Evolutionary conservation across 2,329 filamentous ascomycete species (phyloP), one percentile per base, ranked within the genome.

Genomic region (Magnaporthales sp.): DNA sequence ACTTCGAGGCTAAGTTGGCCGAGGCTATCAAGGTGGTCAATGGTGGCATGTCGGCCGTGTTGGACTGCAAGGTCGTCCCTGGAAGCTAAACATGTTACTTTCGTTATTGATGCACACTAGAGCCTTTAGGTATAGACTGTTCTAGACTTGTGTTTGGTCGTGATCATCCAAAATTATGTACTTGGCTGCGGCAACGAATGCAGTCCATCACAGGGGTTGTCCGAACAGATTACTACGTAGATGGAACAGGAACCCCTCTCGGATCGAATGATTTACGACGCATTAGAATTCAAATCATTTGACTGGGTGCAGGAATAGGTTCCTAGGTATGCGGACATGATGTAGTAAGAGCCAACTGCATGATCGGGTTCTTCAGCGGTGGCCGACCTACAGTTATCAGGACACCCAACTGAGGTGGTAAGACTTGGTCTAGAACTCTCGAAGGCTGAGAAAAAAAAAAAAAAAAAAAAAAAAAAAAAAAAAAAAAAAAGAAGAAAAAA

Each of bases 1-100:
- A 83, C 19, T 75, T 87, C 8, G 80, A 84, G 62, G 72, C 69
- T 2, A 79, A 83, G 46, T 72, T 86, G 65, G 76, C 77, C 71
- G 75, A 82, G 70, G 84, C 84, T 0, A 82, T 87, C 67, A 78
- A 77, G 63, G 78, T 78, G 19, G 84, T 86, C 3, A 73, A 83
- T 71, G 75, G 76, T 1, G 84, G 84, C 0, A 78, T 80, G 71
- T 78, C 80, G 6, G 84, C 84, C 0, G 84, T 87, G 3, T 67
- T 87, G 64, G 84, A 86, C 72, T 80, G 78, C 76, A 82, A 81
- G 75, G 80, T 84, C n/a, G 77, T 74, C 4, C 69, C 77, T 30
- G 79, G 79, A 22, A 84, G 79, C 68, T 84, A 72, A 46, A 63
- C 11, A 19, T 46, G 9, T 24, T 11, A 26, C 22, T 8, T n/a